Conservation (phyloP, 1,139 yeast species). For the Hansenula sp. region DNA sequence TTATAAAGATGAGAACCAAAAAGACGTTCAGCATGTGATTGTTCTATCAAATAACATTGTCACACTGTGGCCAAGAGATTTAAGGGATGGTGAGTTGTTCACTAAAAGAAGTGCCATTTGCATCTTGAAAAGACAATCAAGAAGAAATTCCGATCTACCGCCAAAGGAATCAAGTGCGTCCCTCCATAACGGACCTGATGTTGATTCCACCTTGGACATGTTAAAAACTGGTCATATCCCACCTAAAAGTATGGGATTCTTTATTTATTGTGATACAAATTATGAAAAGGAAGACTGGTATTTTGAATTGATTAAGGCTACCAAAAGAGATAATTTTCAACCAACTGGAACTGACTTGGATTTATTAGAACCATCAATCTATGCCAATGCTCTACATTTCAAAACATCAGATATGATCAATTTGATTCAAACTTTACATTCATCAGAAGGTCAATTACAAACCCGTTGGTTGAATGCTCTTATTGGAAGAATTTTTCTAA, state of each 20-base stretch:
- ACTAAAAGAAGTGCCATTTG: slow-evolving; percentile 79
- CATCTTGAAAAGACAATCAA: slow-evolving; percentile 43
- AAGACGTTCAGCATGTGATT: slow-evolving; percentile 74
- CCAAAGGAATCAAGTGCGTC: slow-evolving; percentile 20
- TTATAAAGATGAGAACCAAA: slow-evolving; percentile 63
- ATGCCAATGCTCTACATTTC: slow-evolving; percentile 74
- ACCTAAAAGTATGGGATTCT: slow-evolving; percentile 61
- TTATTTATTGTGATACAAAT: slow-evolving; percentile 71
- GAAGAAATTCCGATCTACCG: slow-evolving; percentile 25
- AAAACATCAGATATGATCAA: slow-evolving; percentile 68
- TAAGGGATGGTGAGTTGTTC: slow-evolving; percentile 57
- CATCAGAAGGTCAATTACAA: slow-evolving; percentile 78
- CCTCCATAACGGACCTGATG: slow-evolving; percentile 6
- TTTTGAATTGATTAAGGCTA: slow-evolving; percentile 74
- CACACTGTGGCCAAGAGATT: slow-evolving; percentile 77
- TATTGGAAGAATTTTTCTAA: slow-evolving; percentile 74
- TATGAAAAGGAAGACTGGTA: slow-evolving; percentile 91
- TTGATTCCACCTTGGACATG: slow-evolving; percentile 24
- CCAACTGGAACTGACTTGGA: slow-evolving; percentile 19
- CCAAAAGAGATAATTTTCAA: slow-evolving; percentile 35
- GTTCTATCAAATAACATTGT: slow-evolving; percentile 70
- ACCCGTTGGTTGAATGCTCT: slow-evolving; percentile 91
- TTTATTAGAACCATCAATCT: slow-evolving; percentile 40
- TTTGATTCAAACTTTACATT: slow-evolving; percentile 70
- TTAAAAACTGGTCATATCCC: slow-evolving; percentile 24